These are phyloP conservation scores for Macrolepiota dolichaula DNA, from an alignment of 768 basidiomycete species.

Conservation along the genomic window DNA sequence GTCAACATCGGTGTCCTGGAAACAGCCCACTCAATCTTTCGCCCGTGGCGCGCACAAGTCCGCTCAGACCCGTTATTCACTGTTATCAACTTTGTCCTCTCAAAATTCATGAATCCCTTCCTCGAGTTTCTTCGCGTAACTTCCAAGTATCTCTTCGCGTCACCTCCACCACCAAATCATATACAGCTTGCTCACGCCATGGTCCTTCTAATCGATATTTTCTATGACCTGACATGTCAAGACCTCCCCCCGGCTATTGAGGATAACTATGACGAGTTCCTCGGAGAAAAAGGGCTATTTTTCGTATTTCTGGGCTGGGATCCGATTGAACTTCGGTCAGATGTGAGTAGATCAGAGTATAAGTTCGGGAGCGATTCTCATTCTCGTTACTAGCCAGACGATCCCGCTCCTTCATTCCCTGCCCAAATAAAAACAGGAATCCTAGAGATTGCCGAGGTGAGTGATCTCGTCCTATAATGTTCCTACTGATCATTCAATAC, in stretches of 20 bases:
- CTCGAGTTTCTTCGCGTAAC: slow-evolving; percentile 78
- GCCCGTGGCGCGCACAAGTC: slow-evolving; percentile 87
- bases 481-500: background rate
- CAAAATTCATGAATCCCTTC: slow-evolving; percentile 81
- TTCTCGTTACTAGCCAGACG: slow-evolving; percentile 56
- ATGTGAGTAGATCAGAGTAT: slow-evolving; percentile 44
- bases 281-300: slow-evolving; percentile 70
- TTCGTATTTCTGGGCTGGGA: slow-evolving; percentile 82
- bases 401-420: slow-evolving; percentile 79
- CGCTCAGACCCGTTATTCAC: slow-evolving; percentile 84
- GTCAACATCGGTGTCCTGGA: slow-evolving; percentile 88
- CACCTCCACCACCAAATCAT: slow-evolving; percentile 36
- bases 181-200: slow-evolving; percentile 66
- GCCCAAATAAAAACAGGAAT: slow-evolving; percentile 87
- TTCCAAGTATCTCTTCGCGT: slow-evolving; percentile 45
- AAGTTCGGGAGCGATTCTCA: slow-evolving; percentile 7
- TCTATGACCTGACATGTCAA: slow-evolving; percentile 92
- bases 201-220: slow-evolving; percentile 80
- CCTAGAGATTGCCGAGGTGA: slow-evolving; percentile 86
- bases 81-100: slow-evolving; percentile 89
- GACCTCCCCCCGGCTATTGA: slow-evolving; percentile 95
- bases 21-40: slow-evolving; percentile 95
- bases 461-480: slow-evolving; percentile 13
- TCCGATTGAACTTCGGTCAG: slow-evolving; percentile 59
- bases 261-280: slow-evolving; percentile 81